Evolutionary conservation across 805 yeast species (phyloP), one percentile per base, ranked within the genome.

Genomic region (Saccharomycopsis guyanensis): DNA sequence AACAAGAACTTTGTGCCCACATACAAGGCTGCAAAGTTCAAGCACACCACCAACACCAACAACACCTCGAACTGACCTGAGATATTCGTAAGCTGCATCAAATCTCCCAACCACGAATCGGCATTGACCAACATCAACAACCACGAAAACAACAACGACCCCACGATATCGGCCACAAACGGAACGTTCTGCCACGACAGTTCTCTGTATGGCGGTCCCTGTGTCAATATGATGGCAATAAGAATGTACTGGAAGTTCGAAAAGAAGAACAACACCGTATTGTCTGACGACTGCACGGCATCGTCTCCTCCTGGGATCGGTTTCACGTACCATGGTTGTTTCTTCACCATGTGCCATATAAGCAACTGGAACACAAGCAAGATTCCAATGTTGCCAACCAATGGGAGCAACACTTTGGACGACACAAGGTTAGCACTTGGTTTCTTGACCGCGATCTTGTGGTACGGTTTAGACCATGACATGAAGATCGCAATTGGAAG

Each of bases 361-460:
- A 68, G 40, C 0, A 83, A 52, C 63, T 91, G 98, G 65, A 86
- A 85, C 0, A 68, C 13, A 13, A 80, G 60, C 25, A 84, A 62
- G 0, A 87, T 57, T 0, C 67, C n/a, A 49, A 94, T 88, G 57
- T 85, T 84, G 15, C 91, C 78, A n/a, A 87, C 55, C 53, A 93
- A 65, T 2, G 96, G 96, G 2, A 86, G 71, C 54, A 94, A 69
- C 34, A 93, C 82, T 61, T 89, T 89, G 38, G 91, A 83, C 0
- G 96, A 84, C 1, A 93, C 93, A 50, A 93, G 69, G 62, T 93
- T 91, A 0, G 98, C 97, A 0, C 95, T 86, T 4, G 99, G 98
- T 42, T 95, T 73, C 58, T 88, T 89, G 32, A 67, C 63, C 10
- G 76, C 76, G 25, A 93, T 66, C 15, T 54, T 56, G 16, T 61